A percentile compares a stretch with the other conserved stretches of the same genome.
Conservation (phyloP, 2,329 filamentous ascomycete species). For the Raffaelea ambrosiae region DNA sequence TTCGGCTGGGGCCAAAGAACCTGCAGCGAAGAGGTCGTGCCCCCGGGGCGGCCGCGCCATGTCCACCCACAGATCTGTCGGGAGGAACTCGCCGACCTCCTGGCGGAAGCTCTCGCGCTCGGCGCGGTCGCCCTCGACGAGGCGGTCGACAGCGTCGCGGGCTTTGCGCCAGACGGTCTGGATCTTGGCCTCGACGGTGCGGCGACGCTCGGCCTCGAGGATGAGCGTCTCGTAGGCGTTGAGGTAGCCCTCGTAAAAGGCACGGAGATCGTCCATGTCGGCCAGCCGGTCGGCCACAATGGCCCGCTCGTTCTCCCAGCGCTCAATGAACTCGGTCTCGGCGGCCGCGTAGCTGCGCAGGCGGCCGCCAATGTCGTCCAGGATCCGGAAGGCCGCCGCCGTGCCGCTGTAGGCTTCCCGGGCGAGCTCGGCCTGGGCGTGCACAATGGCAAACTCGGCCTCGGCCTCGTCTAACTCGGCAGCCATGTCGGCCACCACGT, state of each 20-base stretch:
- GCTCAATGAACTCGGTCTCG: constrained; percentile 51
- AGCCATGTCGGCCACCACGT: constrained; percentile 61
- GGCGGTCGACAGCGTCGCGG: constrained; percentile 63
- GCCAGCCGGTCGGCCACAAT: constrained; percentile 59
- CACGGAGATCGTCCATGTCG: constrained; percentile 67
- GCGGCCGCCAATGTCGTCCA: constrained; percentile 60
- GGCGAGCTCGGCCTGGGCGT: constrained; percentile 52
- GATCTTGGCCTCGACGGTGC: constrained; percentile 64
- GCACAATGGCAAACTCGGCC: constrained; percentile 53
- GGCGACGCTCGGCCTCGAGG: constrained; percentile 72
- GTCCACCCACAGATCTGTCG: constrained; percentile 79
- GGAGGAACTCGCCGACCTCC: constrained; percentile 79
- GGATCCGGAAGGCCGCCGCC: constrained; percentile 52
- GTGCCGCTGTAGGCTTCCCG: constrained; percentile 48
- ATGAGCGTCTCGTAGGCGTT: constrained; percentile 77
- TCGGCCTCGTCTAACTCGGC: constrained; percentile 74
- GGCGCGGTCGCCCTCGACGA: constrained; percentile 63
- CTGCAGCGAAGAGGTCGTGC: constrained; percentile 31
- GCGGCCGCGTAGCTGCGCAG: constrained; percentile 58
- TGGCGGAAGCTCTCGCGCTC: constrained; percentile 71
- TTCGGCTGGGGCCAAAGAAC: not conserved
- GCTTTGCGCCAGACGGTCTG: constrained; percentile 69
- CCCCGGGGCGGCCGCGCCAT: constrained; percentile 51
- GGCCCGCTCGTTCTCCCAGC: constrained; percentile 69
- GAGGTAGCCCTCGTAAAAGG: constrained; percentile 84